Evolutionary conservation across 345 rosid genomes (phyloP).

Genomic region (Hevea brasiliensis): DNA sequence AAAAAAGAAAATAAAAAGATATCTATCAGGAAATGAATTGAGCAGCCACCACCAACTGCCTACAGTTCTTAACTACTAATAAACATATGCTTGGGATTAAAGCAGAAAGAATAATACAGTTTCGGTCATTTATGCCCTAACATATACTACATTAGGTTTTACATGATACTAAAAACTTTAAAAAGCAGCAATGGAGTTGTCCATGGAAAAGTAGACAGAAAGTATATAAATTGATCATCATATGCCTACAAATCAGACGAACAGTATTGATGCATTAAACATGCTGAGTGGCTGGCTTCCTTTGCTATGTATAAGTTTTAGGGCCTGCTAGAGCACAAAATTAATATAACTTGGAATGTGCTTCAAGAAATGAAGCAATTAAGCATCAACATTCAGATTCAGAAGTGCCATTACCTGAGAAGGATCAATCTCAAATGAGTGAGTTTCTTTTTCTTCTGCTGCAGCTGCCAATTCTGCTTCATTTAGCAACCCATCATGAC

Average conservation of each 20-base stretch:
- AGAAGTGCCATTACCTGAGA: slow-evolving; percentile 53
- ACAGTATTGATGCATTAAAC: neutral
- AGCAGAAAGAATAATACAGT: neutral
- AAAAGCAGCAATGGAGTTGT: neutral
- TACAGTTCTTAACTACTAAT: neutral
- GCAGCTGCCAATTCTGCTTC: slow-evolving; percentile 93
- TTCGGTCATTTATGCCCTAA: neutral
- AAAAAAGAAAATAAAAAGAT: neutral
- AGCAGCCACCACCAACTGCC: neutral
- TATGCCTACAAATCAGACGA: no score
- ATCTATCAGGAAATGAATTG: neutral
- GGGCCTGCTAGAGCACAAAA: neutral
- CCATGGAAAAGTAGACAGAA: neutral
- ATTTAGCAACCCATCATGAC: slow-evolving; percentile 68
- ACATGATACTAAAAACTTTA: neutral
- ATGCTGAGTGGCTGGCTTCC: neutral
- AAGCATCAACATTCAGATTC: neutral
- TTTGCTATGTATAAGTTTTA: neutral
- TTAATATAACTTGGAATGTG: neutral
- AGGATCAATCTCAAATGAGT: slow-evolving; percentile 88
- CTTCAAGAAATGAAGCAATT: neutral
- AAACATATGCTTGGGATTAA: neutral
- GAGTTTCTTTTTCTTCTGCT: slow-evolving; percentile 90
- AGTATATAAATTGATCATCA: neutral
- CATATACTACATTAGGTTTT: neutral